Evolutionary conservation across 1,284 basidiomycete genomes (phyloP), one percentile per base, ranked within the genome.

Genomic region (Dichomitus squalens): DNA sequence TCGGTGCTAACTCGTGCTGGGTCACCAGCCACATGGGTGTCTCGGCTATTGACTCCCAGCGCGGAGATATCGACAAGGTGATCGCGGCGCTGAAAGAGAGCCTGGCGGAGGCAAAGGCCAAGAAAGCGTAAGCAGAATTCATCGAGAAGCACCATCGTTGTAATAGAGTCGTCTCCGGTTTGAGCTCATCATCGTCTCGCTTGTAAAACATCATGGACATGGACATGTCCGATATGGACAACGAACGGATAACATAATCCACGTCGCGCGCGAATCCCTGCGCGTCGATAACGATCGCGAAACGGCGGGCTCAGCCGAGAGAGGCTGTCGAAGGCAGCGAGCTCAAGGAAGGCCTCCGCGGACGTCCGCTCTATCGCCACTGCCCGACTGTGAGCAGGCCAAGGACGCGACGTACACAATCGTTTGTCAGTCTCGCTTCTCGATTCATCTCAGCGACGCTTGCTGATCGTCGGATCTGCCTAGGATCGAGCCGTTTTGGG

Each of bases 11-110:
- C 47, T 16, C 23, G 23, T 21, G 23, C 36, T 40, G 18, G 11
- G 7, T 27, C 43, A 36, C 12, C 63, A 87, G 93, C 23, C 95
- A 97, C 74, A 96, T 98, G 95, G 96, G 96, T 54, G 74, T 91
- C 57, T 90, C 90, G 8, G 95, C 85, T 25, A 85, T 90, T 25
- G 83, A 95, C 65, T 61, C 78, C 31, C 65, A 79, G 53, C 81
- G 93, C 49, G 86, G 84, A 2, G 94, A 98, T 73, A 72, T 97
- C 16, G 87, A 94, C 64, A 87, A 78, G 70, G 78, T 97, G 57
- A 79, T 95, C 59, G 73, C 79, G 33, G 84, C 83, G 1, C 74
- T 97, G 71, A 82, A 81, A 68, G 89, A 85, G 59, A 72, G 78
- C 3, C 67, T 90, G 58, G 68, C 75, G 21, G 88, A 88, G 66